Evolutionary conservation across 345 rosid species (phyloP), one percentile per base, ranked within the genome.

Genomic region (Ailanthus altissimus): DNA sequence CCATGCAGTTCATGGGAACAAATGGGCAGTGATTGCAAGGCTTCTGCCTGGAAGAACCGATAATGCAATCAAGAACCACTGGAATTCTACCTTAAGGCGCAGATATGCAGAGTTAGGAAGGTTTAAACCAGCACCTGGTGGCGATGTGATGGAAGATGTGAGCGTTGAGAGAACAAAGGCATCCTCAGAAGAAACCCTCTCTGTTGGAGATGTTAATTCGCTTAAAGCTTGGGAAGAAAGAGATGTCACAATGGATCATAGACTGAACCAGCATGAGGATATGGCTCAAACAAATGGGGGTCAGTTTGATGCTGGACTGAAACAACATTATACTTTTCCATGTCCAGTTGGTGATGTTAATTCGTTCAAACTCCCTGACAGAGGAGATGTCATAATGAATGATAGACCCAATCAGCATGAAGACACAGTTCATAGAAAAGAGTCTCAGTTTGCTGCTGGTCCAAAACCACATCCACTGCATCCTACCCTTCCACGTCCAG

Each of bases 51-150:
- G 97, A 32, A 89, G 98, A 86, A 93, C 98, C 18, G 96, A 92
- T 79, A 91, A 91, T 73, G 91, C 98, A 18, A 94, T 94, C 74
- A 93, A 93, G 89, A 94, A 94, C 79, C 98, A 94, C 72, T 93
- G 98, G 97, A 90, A 91, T 88, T 91, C 97, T 13, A 88, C 98
- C 0, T 85, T 93, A 58, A 86, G 92, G 85, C 92, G 94, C 43
- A 83, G 88, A 77, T 78, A 81, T 72, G 23, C 77, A 16, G 89
- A 83, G 21, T 81, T 73, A 38, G 79, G 84, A 76, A 84, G 79
- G 40, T 73, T 56, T 78, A 81, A 58, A 63, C 82, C 63, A 13
- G 78, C 14, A 18, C 50, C 46, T 42, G 61, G 70, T 11, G 75
- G 70, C 8, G 75, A 81, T 66, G 18, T 28, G 59, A 74, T 83